Evolutionary conservation across 202 grass and related monocot species (phyloP).

Genomic region (Elaeis oleifera): DNA sequence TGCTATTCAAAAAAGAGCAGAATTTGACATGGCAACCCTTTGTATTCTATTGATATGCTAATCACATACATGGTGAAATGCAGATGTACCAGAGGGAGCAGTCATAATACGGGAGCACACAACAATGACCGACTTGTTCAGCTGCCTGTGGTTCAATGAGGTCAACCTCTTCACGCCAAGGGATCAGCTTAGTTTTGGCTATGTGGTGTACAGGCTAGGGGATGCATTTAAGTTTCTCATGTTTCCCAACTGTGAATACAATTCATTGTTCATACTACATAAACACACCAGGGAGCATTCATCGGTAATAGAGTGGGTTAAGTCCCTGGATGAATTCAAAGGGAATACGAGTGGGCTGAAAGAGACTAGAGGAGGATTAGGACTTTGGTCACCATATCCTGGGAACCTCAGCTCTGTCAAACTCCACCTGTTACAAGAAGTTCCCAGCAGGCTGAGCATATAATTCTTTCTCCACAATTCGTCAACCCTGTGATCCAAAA

Average conservation of each 20-base stretch:
- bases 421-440: constrained; percentile 54
- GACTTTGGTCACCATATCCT: constrained; percentile 72
- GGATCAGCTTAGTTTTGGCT: constrained; percentile 97
- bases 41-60: no score
- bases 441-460: constrained; percentile 54
- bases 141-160: constrained; percentile 99
- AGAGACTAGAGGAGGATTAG: constrained; percentile 78
- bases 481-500: no score
- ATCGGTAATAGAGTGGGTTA: constrained; percentile 88
- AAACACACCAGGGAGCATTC: constrained; percentile 87
- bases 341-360: constrained; percentile 54
- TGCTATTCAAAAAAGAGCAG: no score
- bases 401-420: constrained; percentile 48
- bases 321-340: constrained; percentile 66
- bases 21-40: no score
- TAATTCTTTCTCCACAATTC: neutral
- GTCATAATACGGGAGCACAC: constrained; percentile 95
- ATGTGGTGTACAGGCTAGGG: constrained; percentile 46
- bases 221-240: constrained; percentile 74
- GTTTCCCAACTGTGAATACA: constrained; percentile 99
- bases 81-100: constrained; percentile 90
- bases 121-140: constrained; percentile 64
- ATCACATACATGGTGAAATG: neutral
- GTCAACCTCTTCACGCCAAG: constrained; percentile 92
- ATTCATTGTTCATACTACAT: constrained; percentile 86